Base-by-base conservation (phyloP, 2,329 filamentous ascomycete genomes). In the Cercospora nicotianae region DNA sequence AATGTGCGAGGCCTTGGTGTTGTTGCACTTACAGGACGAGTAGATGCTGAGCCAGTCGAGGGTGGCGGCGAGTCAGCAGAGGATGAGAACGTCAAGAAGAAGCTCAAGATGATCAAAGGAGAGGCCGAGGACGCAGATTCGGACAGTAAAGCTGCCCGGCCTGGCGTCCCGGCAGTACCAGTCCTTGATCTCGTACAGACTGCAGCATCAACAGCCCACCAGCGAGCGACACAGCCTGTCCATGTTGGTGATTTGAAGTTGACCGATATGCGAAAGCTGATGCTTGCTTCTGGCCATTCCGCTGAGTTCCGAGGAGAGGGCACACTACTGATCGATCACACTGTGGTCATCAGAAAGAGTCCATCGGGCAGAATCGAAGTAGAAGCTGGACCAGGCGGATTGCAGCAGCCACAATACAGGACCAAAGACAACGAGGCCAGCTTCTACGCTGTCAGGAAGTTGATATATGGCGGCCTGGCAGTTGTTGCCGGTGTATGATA, bases 221-320 rank as follows among this genome's bases (percentile, higher is more conserved):
- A 72, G 28, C 71, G 69, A 3, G 89, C 91, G 36, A 90, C 93
- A 0, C 93, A 94, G 71, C 93, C 95, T 10, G 88, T 99, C 57
- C 95, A 98, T 78, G 95, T 99, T 3, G 95, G 95, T 70, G 95
- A 99, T 78, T 82, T 98, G 51, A 87, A 94, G 23, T 86, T 99
- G 18, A 93, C 94, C 0, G 94, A 98, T 78, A 83, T 99, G 67
- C 87, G 95, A 62, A 90, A 92, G 68, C 87, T 94, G 20, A 92
- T 99, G 88, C 90, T 93, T 75, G 84, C 86, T 13, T 87, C 90
- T 3, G 93, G 94, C 0, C 93, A 97, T 81, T 89, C 88, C 13
- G 94, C 94, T 0, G 95, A 97, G 79, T 97, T 98, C 79, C 87
- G 93, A 60, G 95, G 95, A 60, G 94, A 98, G 80, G 95, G 95